Percentiles rank a stretch among this genome's conserved stretches.
Conservation (phyloP, 2,329 filamentous ascomycete species). For the Fonsecaea multimorphosa region DNA sequence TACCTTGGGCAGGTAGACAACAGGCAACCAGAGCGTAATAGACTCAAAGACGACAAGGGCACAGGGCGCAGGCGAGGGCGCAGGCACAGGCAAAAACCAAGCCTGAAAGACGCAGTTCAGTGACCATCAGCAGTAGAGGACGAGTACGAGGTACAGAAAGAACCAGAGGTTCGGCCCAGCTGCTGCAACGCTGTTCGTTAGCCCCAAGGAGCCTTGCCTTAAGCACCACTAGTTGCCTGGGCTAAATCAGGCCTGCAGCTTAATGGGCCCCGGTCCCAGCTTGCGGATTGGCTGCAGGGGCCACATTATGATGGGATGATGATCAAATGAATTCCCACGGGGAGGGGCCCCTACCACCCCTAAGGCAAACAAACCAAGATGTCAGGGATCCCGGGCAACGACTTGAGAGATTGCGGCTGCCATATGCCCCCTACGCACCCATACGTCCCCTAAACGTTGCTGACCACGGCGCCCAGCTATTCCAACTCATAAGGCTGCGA, state of each 20-base stretch:
- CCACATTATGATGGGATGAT: conserved; percentile 24
- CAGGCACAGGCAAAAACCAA: conserved; percentile 18
- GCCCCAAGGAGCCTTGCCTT: conserved; percentile 19
- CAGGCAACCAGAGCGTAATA: conserved; percentile 8
- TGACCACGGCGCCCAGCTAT: neutral
- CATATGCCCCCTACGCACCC: too few species aligned
- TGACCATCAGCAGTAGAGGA: neutral
- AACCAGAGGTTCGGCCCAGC: neutral
- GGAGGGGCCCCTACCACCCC: conserved; percentile 17
- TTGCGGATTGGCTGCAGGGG: conserved; percentile 18
- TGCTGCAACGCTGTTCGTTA: conserved; percentile 25
- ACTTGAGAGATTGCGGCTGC: neutral
- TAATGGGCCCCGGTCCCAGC: neutral
- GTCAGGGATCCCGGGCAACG: conserved; percentile 1
- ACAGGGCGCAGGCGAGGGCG: conserved; percentile 22
- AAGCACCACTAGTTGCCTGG: conserved; percentile 19
- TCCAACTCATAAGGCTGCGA: conserved; percentile 7
- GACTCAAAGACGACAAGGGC: neutral
- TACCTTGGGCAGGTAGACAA: too few species aligned
- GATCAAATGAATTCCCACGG: conserved; percentile 29
- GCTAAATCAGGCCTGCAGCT: conserved; percentile 19
- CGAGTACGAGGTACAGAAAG: conserved; percentile 5
- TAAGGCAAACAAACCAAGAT: conserved; percentile 10
- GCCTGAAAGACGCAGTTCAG: conserved; percentile 8
- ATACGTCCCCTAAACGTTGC: neutral